Evolutionary conservation across 352 stramenopile species (phyloP), one percentile per base, ranked within the genome.

Genomic region (Plasmopara muralis): DNA sequence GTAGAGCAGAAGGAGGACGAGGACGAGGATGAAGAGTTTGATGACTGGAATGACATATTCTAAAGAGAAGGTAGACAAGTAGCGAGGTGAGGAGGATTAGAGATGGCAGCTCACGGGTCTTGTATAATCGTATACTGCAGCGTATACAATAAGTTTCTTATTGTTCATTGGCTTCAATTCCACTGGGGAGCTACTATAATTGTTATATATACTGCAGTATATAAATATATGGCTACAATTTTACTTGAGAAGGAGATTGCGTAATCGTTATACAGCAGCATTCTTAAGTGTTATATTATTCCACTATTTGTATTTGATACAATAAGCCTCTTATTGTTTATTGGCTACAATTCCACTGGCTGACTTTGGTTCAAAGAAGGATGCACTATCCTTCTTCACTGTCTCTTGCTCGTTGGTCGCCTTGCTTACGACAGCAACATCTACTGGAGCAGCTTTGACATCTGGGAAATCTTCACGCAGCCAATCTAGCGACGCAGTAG

Each of bases 21-120:
- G 6, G 80, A 84, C 2, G 64, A 73, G 5, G 62, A 77, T 31
- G 78, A 91, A 44, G 78, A 93, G 69, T 89, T 93, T 48, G 79
- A 94, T 55, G 74, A 87, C 47, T 93, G 82, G 82, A 90, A 90
- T 60, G 82, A 93, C 57, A 89, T 93, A 53, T 93, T 93, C 74
- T 93, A 87, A 68, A 39, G 50, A 16, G 13, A 14, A 38, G 9
- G 4, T 9, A 38, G 9, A 14, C 33, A 38, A 38, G 20, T 25
- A 25, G 20, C 20, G 20, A 25, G 20, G 20, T 38, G 33, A 38
- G 13, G 33, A 38, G 13, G 33, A 25, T 25, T 25, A 25, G 1
- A 25, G 20, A 25, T 25, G 20, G 20, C 20, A 25, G 20, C 20
- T 25, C 20, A 25, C 3, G 20, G 20, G 20, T 25, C 20, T 3